Percentiles rank a stretch among this genome's conserved stretches.
These are phyloP conservation scores for Leptographium procerum DNA, from an alignment of 2,329 filamentous ascomycete species.

Conservation along the genomic window DNA sequence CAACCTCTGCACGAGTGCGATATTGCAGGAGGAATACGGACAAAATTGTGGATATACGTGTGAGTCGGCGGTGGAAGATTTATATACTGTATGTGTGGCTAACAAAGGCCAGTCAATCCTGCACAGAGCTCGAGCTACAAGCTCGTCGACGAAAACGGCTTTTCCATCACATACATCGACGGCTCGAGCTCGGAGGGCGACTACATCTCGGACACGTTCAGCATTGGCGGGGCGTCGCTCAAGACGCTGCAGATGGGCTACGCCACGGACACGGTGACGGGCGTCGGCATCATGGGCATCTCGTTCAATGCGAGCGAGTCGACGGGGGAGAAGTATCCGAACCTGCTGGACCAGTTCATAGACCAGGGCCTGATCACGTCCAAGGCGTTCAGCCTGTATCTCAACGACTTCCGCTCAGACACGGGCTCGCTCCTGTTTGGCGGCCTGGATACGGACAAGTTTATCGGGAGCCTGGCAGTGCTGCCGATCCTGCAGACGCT, in stretches of 20 bases:
- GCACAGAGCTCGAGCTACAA: slow-evolving; percentile 36
- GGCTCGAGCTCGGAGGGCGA: slow-evolving; percentile 40
- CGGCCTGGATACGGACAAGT: slow-evolving; percentile 58
- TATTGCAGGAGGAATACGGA: slow-evolving; percentile 23
- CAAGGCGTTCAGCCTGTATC: slow-evolving; percentile 59
- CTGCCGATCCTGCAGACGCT: slow-evolving; percentile 39
- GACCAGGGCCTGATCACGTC: slow-evolving; percentile 48
- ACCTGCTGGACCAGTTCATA: slow-evolving; percentile 55
- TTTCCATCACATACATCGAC: slow-evolving; percentile 52
- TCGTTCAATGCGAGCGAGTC: slow-evolving; percentile 42
- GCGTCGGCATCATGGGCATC: slow-evolving; percentile 47
- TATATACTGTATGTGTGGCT: no score
- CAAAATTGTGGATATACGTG: slow-evolving; percentile 29
- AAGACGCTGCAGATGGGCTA: slow-evolving; percentile 44
- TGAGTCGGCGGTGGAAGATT: no score
- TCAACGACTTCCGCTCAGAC: slow-evolving; percentile 41
- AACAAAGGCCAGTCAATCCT: slow-evolving; percentile 24
- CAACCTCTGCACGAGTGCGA: slow-evolving; percentile 26
- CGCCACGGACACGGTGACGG: slow-evolving; percentile 34
- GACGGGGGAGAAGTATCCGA: slow-evolving; percentile 31
- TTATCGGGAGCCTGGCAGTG: slow-evolving; percentile 41
- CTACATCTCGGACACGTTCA: slow-evolving; percentile 46
- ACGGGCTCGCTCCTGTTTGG: slow-evolving; percentile 58
- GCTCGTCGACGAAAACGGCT: slow-evolving; percentile 29
- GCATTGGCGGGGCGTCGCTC: slow-evolving; percentile 37